phyloP scores from a whole-genome alignment of 345 rosid genomes.

The Noccaea caerulescens region DNA sequence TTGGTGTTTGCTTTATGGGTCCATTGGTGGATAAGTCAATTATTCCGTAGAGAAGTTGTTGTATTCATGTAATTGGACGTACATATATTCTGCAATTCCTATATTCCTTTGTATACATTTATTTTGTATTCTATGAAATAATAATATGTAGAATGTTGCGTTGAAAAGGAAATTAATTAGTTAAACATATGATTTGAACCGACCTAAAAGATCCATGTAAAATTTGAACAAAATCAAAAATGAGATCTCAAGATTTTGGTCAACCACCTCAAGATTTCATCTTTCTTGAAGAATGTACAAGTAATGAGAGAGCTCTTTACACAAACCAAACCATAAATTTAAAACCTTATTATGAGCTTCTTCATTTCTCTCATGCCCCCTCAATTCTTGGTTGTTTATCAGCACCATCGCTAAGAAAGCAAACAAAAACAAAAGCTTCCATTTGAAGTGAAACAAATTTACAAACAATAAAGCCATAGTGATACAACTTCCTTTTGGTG shows the following conservation, averaged over 20 bases:
- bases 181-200: too few relatives aligned
- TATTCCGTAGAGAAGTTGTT: constrained; percentile 12
- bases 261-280: not conserved
- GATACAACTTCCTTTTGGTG: constrained; percentile 17
- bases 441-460: not conserved
- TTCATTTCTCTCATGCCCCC: not conserved
- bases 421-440: not conserved
- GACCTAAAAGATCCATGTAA: too few relatives aligned
- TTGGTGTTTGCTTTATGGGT: constrained; percentile 34
- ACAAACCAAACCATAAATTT: not conserved
- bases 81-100: not conserved
- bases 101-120: too few relatives aligned
- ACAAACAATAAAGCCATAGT: constrained; percentile 3
- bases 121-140: too few relatives aligned
- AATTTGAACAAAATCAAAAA: too few relatives aligned
- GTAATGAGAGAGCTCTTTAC: not conserved
- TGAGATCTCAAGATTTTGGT: too few relatives aligned
- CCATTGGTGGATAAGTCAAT: constrained; percentile 27
- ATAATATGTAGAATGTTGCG: too few relatives aligned
- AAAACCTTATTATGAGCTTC: not conserved
- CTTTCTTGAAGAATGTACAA: not conserved
- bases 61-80: constrained; percentile 17
- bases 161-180: too few relatives aligned
- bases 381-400: not conserved
- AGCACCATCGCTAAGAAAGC: constrained; percentile 1